Evolutionary conservation across 345 rosid genomes (phyloP).

Genomic region (Iberis pinnata): DNA sequence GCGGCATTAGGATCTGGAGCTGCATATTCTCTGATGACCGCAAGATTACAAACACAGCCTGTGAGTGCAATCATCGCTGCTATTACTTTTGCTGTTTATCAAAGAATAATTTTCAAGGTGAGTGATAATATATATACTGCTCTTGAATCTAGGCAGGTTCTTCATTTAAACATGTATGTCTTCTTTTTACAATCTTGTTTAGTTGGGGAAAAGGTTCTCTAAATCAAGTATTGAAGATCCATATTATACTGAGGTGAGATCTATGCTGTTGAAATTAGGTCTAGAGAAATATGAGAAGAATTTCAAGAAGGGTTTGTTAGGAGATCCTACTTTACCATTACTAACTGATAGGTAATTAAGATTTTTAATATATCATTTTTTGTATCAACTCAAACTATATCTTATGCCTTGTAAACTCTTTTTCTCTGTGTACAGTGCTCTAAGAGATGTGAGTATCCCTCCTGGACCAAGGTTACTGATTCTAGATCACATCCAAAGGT

Average conservation of each 20-base stretch:
- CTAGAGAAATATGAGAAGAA: conserved; percentile 86
- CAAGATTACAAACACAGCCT: conserved; percentile 66
- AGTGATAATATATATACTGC: conserved; percentile 13
- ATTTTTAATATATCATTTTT: no score
- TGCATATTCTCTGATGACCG: conserved; percentile 66
- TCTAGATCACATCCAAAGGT: conserved; percentile 81
- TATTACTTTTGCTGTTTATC: conserved; percentile 64
- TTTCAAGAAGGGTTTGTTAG: conserved; percentile 78
- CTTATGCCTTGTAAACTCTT: background rate
- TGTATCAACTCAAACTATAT: no score
- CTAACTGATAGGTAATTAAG: conserved; percentile 91
- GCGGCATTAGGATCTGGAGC: conserved; percentile 96
- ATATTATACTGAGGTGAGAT: conserved; percentile 45
- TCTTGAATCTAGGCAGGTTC: conserved; percentile 13
- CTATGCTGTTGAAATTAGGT: conserved; percentile 66
- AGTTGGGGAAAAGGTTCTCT: conserved; percentile 69
- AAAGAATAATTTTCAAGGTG: conserved; percentile 81
- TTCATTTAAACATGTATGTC: background rate
- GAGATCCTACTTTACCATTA: conserved; percentile 75
- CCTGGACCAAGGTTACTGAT: conserved; percentile 95
- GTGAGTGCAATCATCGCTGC: conserved; percentile 70
- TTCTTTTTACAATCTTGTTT: conserved; percentile 12
- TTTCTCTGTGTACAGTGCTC: conserved; percentile 55
- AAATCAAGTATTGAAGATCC: conserved; percentile 56
- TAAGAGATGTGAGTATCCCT: conserved; percentile 82